Conservation (phyloP, 2,329 filamentous ascomycete genomes). For the Aspergillus sp. region DNA sequence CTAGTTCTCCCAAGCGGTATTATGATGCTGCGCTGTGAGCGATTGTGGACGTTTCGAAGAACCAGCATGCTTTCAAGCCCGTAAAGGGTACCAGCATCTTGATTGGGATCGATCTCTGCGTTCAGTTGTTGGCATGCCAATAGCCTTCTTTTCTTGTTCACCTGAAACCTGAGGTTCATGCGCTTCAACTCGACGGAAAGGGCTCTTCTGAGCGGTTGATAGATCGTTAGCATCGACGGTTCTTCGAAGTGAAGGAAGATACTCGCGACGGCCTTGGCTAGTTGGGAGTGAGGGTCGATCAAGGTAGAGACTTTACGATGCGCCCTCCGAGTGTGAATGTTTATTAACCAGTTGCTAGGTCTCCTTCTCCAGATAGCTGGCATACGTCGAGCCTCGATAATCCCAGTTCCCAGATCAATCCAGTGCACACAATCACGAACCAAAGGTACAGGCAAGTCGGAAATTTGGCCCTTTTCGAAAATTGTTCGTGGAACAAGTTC, state of each 20-base stretch:
- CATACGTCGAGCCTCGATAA: slow-evolving; percentile 56
- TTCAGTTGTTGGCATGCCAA: slow-evolving; percentile 55
- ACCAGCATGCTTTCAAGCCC: slow-evolving; percentile 63
- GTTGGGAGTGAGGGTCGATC: slow-evolving; percentile 52
- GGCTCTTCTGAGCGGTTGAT: slow-evolving; percentile 39
- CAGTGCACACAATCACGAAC: slow-evolving; percentile 56
- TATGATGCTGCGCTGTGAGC: slow-evolving; percentile 53
- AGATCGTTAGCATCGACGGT: slow-evolving; percentile 47
- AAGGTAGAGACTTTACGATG: slow-evolving; percentile 36
- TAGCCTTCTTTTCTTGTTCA: slow-evolving; percentile 43
- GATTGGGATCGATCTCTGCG: slow-evolving; percentile 57
- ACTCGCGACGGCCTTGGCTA: slow-evolving; percentile 42
- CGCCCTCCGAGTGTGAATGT: slow-evolving; percentile 32
- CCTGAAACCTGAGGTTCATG: slow-evolving; percentile 56
- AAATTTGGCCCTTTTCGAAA: slow-evolving; percentile 27
- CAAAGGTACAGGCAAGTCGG: slow-evolving; percentile 56
- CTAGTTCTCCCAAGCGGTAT: slow-evolving; percentile 44
- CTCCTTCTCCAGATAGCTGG: slow-evolving; percentile 42
- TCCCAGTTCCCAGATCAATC: slow-evolving; percentile 36
- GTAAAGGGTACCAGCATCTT: slow-evolving; percentile 63
- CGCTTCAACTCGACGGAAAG: slow-evolving; percentile 55
- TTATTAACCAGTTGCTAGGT: slow-evolving; percentile 43
- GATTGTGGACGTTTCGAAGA: slow-evolving; percentile 49
- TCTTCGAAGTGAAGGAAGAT: slow-evolving; percentile 58
- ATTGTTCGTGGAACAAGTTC: slow-evolving; percentile 38